phyloP scores from a whole-genome alignment of 495 filamentous ascomycete genomes.

The Daldinia caldariorum region DNA sequence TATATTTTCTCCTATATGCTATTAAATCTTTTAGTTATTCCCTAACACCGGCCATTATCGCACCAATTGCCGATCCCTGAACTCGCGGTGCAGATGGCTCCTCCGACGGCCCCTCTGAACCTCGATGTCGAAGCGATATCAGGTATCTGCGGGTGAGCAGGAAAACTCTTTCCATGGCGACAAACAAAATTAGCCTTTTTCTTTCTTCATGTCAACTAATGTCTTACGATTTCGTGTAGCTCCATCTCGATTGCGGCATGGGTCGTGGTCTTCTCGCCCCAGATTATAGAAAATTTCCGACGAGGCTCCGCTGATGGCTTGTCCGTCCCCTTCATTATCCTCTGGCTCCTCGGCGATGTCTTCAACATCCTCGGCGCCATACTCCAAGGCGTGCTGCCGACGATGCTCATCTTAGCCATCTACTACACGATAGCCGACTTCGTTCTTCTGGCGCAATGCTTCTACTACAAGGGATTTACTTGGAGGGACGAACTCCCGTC shows the following conservation, averaged over 20 bases:
- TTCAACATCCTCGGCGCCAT: constrained; percentile 96
- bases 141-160: constrained; percentile 81
- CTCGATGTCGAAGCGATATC: constrained; percentile 87
- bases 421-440: constrained; percentile 97
- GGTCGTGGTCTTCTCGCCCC: constrained; percentile 97
- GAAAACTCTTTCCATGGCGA: neutral
- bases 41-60: constrained; percentile 15
- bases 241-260: constrained; percentile 97
- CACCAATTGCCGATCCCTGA: neutral
- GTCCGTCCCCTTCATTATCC: constrained; percentile 85
- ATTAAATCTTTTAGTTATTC: neutral
- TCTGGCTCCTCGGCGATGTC: constrained; percentile 93
- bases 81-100: constrained; percentile 65
- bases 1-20: no score
- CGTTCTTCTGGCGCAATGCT: constrained; percentile 85
- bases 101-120: constrained; percentile 69
- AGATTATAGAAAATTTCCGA: constrained; percentile 95
- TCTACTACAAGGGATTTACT: constrained; percentile 91
- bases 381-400: constrained; percentile 92
- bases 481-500: constrained; percentile 64
- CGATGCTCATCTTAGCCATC: constrained; percentile 92
- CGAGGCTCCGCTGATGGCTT: constrained; percentile 88
- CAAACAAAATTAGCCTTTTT: neutral
- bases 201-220: neutral
- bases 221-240: constrained; percentile 52